Base-by-base conservation (phyloP, 1,139 yeast genomes). In the Kurtzmaniella quercitrusa region DNA sequence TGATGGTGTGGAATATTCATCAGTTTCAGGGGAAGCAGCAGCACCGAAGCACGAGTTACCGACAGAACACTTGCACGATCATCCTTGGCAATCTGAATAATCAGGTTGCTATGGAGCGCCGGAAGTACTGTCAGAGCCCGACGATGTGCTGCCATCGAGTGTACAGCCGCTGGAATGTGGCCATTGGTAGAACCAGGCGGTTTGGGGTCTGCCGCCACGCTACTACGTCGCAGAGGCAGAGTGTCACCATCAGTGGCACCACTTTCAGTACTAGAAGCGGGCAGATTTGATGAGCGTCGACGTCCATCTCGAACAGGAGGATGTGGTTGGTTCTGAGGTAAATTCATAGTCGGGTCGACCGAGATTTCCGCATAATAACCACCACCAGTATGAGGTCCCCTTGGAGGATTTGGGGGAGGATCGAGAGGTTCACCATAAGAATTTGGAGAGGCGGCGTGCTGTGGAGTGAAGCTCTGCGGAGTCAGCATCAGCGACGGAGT, bases 1-100 rank as follows among this genome's bases (percentile, higher is more conserved):
- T 71, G 76, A 51, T 72, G 78, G 50, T 72, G 77, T 1, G 78
- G 78, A 7, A 72, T 72, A 49, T 71, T 67, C 78, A 72, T 72
- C 18, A 71, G 65, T 50, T 72, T 72, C 18, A 75, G 69, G 5
- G 78, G 78, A 33, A 72, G 60, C 11, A 74, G 68, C 43, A 71
- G 66, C 11, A 72, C 68, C 38, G 74, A 68, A 20, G 71, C 75
- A 45, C 76, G 53, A 4, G 66, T 55, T 26, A 52, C 41, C 38
- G 66, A 62, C 40, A 65, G 60, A 17, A 71, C 54, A 6, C 72
- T 65, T 40, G 57, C 62, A 38, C 76, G 54, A 47, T 71, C 76
- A 43, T 66, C 71, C 26, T 68, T 57, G 8, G 63, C 66, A 34
- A 71, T 70, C 51, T 72, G 77, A 41, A 72, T 70, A 36, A 72